phyloP scores from a whole-genome alignment of 169 alveolate species.

The Eimeria mitis region DNA sequence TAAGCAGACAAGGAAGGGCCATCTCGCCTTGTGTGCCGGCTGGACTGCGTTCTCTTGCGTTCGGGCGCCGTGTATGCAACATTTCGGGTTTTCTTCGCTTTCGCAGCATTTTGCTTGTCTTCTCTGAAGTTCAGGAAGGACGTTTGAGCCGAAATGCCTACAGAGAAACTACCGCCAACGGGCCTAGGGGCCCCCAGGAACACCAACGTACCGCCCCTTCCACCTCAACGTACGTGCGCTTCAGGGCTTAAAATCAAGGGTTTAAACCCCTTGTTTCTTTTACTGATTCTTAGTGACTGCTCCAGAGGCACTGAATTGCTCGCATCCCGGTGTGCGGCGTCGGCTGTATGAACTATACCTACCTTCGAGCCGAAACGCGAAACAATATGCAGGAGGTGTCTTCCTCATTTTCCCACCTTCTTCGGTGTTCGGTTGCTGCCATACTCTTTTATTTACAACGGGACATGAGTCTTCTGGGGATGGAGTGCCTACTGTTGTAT shows the following conservation, averaged over 20 bases:
- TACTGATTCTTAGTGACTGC: background rate
- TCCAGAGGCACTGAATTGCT: background rate
- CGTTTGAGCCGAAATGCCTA: conserved; percentile 3
- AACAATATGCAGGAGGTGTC: background rate
- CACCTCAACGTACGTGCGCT: conserved; percentile 30
- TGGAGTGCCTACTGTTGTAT: background rate
- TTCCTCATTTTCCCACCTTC: background rate
- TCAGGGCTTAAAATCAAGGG: background rate
- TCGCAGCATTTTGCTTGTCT: background rate
- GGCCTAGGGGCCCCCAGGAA: conserved; percentile 34
- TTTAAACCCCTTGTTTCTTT: background rate
- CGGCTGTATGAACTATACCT: background rate
- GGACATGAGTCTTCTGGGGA: too few species aligned
- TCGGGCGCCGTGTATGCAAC: background rate
- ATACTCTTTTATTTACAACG: background rate
- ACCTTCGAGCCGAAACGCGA: background rate
- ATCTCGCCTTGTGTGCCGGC: conserved; percentile 1
- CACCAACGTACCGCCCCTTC: conserved; percentile 44
- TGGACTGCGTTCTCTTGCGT: background rate
- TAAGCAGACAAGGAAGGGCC: background rate
- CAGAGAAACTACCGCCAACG: background rate
- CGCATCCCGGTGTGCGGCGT: background rate
- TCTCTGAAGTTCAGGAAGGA: background rate
- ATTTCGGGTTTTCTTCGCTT: background rate
- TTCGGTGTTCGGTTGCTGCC: background rate